Conservation (phyloP, 2,329 filamentous ascomycete species). For the Didymella arachidicola region DNA sequence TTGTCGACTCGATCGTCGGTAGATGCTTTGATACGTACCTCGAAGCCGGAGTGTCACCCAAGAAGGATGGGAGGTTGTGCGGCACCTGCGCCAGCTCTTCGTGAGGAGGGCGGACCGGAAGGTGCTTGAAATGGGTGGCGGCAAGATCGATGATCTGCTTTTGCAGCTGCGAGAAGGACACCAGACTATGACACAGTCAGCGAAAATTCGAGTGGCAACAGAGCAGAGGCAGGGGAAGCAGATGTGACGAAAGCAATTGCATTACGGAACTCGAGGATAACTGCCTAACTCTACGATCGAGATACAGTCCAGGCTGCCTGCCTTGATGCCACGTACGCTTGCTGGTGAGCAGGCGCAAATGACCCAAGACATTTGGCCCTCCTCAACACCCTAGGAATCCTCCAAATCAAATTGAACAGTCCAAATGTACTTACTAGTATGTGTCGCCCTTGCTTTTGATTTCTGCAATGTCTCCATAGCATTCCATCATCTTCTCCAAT, state of each 20-base stretch:
- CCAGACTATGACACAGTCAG: conserved; percentile 52
- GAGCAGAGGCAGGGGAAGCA: conserved; percentile 15
- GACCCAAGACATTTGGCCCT: conserved; percentile 25
- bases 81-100: conserved; percentile 62
- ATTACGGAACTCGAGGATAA: conserved; percentile 32
- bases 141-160: conserved; percentile 61
- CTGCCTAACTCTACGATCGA: conserved; percentile 21
- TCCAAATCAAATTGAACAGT: conserved; percentile 29
- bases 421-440: conserved; percentile 54
- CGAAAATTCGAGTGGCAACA: conserved; percentile 22
- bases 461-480: conserved; percentile 53
- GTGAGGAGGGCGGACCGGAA: conserved; percentile 59
- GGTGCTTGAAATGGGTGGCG: conserved; percentile 60
- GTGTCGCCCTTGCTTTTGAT: conserved; percentile 55
- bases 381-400: conserved; percentile 21
- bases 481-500: conserved; percentile 54
- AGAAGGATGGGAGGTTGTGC: conserved; percentile 61
- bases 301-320: conserved; percentile 24
- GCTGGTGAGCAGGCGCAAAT: conserved; percentile 20
- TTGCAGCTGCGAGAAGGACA: conserved; percentile 61
- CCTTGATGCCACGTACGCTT: conserved; percentile 21
- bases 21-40: conserved; percentile 36
- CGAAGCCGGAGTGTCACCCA: conserved; percentile 61
- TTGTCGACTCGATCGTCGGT: background rate
- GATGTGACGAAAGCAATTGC: conserved; percentile 33